Base-by-base conservation (phyloP, 768 basidiomycete genomes). In the Pulveroboletus sp. region DNA sequence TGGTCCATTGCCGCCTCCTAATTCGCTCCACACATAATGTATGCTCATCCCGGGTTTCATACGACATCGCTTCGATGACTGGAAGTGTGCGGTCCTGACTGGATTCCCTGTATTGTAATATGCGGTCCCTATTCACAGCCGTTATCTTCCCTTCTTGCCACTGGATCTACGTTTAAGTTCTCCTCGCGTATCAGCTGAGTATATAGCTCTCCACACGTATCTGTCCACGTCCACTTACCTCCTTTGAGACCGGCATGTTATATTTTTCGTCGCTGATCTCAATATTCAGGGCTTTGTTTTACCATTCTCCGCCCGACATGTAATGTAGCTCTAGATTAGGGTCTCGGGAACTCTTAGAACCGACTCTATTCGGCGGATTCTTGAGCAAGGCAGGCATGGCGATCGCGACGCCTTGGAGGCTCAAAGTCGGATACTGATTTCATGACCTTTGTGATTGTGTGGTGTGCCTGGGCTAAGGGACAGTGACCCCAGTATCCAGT, bases 101-200 rank as follows among this genome's bases (percentile, higher is more conserved):
- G 57, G 57, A 55, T 53, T 26, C 38, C 4, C 24, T 60, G 46
- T 60, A 59, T 57, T 49, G 37, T 63, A 53, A 30, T 39, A 17
- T 48, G 21, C 24, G 45, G 43, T 53, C 43, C 18, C 46, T 36
- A 30, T 26, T 43, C 18, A 24, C 18, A 21, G 39, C 17, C 46
- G 24, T 17, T 17, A 32, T 33, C 10, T n/a, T 21, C 2, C 28
- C 8, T 43, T 2, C 14, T 15, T 36, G 28, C 28, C 50, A 46
- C 35, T 26, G 40, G 54, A 39, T 45, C n/a, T 50, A 21, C 27
- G 11, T 51, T 31, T 51, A 50, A 17, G 10, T 30, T 24, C 30
- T 2, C 14, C 38, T 49, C 15, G n/a, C 11, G 11, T 28, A 21
- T 21, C 21, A 4, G 21, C 21, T 21, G 21, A 21, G 21, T 21